Conservation (phyloP, 2,329 filamentous ascomycete species). For the Aspergillus tamarii region DNA sequence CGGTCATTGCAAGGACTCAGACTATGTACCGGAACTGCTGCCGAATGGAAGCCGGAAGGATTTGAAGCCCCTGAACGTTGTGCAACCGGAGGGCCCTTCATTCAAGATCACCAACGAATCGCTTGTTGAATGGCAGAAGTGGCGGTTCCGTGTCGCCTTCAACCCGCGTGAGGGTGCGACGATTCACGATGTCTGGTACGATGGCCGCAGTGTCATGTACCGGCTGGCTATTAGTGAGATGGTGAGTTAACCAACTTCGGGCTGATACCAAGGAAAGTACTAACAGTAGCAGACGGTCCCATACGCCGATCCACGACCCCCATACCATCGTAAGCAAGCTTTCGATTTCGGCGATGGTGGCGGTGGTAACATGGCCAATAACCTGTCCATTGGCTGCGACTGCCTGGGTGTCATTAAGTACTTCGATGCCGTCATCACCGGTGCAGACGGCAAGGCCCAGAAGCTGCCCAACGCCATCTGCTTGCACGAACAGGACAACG, state of each 20-base stretch:
- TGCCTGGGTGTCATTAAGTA: constrained; percentile 69
- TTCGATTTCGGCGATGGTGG: constrained; percentile 74
- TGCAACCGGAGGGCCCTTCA: constrained; percentile 70
- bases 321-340: constrained; percentile 70
- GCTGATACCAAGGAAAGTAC: fast-evolving
- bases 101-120: constrained; percentile 54
- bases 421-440: constrained; percentile 61
- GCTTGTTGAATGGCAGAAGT: constrained; percentile 65
- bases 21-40: constrained; percentile 58
- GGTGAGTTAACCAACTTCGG: constrained; percentile 40
- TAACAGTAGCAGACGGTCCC: constrained; percentile 51
- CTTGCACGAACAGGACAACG: constrained; percentile 68
- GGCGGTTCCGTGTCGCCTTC: constrained; percentile 66
- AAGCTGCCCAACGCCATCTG: constrained; percentile 66
- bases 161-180: constrained; percentile 68
- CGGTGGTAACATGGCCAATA: constrained; percentile 68
- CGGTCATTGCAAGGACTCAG: constrained; percentile 54
- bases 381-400: constrained; percentile 54
- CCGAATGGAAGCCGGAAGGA: constrained; percentile 49
- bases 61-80: constrained; percentile 71
- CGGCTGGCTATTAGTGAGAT: constrained; percentile 70
- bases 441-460: constrained; percentile 57
- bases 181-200: constrained; percentile 70
- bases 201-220: constrained; percentile 67
- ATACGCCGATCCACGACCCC: constrained; percentile 67